Percentiles rank a stretch among this genome's conserved stretches.
Conservation (phyloP, 768 basidiomycete genomes). For the Pisolithus marmoratus region DNA sequence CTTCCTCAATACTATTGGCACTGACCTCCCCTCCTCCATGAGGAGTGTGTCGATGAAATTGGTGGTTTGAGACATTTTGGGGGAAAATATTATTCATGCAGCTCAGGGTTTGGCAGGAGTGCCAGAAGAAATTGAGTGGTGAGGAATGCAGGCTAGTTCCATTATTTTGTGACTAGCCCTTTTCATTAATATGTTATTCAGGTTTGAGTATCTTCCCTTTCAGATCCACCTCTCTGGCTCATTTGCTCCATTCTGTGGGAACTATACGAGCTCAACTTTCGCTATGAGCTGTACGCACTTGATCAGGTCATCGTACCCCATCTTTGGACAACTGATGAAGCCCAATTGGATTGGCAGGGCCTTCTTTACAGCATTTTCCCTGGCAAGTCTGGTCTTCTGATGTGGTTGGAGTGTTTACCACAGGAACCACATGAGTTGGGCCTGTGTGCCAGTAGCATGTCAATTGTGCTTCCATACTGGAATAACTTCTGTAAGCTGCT, state of each 20-base stretch:
- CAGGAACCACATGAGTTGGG: not conserved
- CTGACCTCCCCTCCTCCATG: not conserved
- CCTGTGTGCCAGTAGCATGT: not conserved
- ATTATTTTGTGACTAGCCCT: not conserved
- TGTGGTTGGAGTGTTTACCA: not conserved
- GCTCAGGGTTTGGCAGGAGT: not conserved
- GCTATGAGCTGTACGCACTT: slow-evolving; percentile 6
- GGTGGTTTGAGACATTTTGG: not conserved
- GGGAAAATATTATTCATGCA: not conserved
- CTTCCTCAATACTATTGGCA: not conserved
- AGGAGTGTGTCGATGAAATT: not conserved
- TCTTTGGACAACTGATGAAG: slow-evolving; percentile 2
- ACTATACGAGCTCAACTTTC: not conserved
- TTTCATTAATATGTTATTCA: not conserved
- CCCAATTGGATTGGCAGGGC: not conserved
- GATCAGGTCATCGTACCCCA: slow-evolving; percentile 5
- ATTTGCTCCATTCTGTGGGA: not conserved
- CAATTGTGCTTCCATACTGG: not conserved
- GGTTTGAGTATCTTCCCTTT: not conserved
- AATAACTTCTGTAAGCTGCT: not conserved
- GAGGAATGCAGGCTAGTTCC: not conserved
- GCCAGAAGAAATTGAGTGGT: not conserved
- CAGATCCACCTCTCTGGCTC: not conserved
- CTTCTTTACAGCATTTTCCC: slow-evolving; percentile 4
- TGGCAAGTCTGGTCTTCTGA: not conserved